Base-by-base conservation (phyloP, 805 yeast genomes). In the Peterozyma xylosa region DNA sequence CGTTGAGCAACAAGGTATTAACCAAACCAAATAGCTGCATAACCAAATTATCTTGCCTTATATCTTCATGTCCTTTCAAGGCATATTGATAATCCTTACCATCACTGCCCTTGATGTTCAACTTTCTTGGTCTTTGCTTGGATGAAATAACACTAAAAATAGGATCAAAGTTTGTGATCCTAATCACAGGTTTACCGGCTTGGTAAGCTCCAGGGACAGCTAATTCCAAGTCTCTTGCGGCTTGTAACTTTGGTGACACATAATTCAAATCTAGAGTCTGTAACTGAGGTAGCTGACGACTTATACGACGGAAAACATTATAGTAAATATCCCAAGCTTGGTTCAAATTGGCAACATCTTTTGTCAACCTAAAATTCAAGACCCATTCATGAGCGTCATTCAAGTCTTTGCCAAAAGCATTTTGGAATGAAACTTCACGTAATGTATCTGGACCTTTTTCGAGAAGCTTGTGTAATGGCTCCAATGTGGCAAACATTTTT, bases 251-350 rank as follows among this genome's bases (percentile, higher is more conserved):
- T 2, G 99, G 99, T 2, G 98, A 89, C 5, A 91, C 96, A 57
- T 86, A 91, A 62, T 88, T 96, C 49, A 93, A 66, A 51, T 93
- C 98, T 47, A 91, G 71, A 17, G 86, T 81, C 48, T 85, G 88
- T 21, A 91, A 64, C 57, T 87, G 95, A 1, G 96, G 96, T 34
- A 93, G 64, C 59, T 89, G 96, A 50, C 95, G 76, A 48, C 90
- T 81, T 44, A 93, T 88, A 49, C 95, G 76, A 52, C 96, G 77
- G 77, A 91, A 93, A 2, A 93, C 96, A 51, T 84, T 85, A 62
- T 91, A 90, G 59, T 91, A 91, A 14, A 90, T 82, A 60, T 91
- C 98, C 99, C 99, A 91, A 0, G 98, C 98, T 62, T 93, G 98
- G 56, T 90, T 89, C 62, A 91, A 64, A 53, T 89, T 91, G 18